phyloP scores from a whole-genome alignment of 331 rosid species.

The Phaseolus coccineus region DNA sequence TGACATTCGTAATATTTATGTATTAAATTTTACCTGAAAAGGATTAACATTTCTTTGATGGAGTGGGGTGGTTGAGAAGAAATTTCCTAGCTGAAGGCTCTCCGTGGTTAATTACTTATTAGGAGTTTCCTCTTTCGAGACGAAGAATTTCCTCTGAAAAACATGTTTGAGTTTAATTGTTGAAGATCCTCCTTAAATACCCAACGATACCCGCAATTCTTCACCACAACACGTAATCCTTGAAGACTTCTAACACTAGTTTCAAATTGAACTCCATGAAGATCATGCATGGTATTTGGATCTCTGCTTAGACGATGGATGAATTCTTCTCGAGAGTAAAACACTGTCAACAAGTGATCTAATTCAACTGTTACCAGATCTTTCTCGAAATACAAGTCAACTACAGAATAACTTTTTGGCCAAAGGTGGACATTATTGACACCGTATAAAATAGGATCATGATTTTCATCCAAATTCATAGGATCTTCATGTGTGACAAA shows the following conservation, averaged over 20 bases:
- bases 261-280: too few species aligned
- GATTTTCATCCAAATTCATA: neutral
- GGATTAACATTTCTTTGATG: neutral
- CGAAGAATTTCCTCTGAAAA: neutral
- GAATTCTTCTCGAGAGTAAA: neutral
- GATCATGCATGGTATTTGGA: too few species aligned
- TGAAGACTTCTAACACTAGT: neutral
- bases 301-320: accelerated
- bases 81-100: neutral
- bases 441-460: neutral
- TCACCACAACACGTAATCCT: slow-evolving; percentile 1
- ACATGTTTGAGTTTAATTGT: neutral
- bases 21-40: neutral
- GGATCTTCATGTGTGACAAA: neutral
- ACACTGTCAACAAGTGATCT: neutral
- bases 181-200: slow-evolving; percentile 6
- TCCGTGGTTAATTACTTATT: neutral
- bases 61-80: neutral
- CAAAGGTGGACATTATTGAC: neutral
- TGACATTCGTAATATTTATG: neutral
- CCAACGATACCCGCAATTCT: slow-evolving; percentile 15
- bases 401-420: too few species aligned
- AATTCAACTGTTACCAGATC: slow-evolving; percentile 1
- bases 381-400: neutral
- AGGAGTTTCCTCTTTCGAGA: neutral